Base-by-base conservation (phyloP, 495 filamentous ascomycete species). In the Jackrogersella multiformis region DNA sequence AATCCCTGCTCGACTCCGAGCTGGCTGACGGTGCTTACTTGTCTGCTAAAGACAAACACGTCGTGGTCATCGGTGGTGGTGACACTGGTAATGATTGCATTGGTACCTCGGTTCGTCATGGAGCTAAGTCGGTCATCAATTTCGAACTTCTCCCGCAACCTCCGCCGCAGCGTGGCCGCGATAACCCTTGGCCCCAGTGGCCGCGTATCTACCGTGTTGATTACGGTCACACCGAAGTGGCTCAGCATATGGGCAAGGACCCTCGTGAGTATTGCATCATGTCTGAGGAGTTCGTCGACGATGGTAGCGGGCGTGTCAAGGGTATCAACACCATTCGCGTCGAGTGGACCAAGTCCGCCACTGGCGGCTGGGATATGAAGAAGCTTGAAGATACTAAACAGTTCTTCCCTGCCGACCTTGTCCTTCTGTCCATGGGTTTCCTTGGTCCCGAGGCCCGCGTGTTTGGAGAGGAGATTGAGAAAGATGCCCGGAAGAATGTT, bases 111-210 rank as follows among this genome's bases (percentile, higher is more conserved):
- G 92, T 99, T 67, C 96, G 95, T 51, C 95, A 99, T 76, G 95
- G 95, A 56, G 95, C 95, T 68, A 97, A 95, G 79, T 96, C 91
- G 2, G 92, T 99, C 60, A 90, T 89, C 77, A 99, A 99, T 86
- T 98, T 99, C 71, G 95, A 99, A 82, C 84, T 99, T 23, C 87
- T 99, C 38, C 95, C 95, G 23, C 93, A 97, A 76, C 95, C 96
- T 69, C 94, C 94, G 8, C 87, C 91, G 68, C 91, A 97, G 85
- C 93, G 95, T 77, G 94, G 92, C 61, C 88, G 90, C 63, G 95
- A 98, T 80, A 99, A 99, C 84, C 95, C 95, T 49, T 99, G 95
- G 95, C 95, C 95, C 0, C 96, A 98, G 80, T 99, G 95, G 95
- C 95, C 95, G 20, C 92, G 94, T 72, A 95, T 99, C 78, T 98